phyloP scores from a whole-genome alignment of 2,329 filamentous ascomycete species.

The Thelonectria rubi region DNA sequence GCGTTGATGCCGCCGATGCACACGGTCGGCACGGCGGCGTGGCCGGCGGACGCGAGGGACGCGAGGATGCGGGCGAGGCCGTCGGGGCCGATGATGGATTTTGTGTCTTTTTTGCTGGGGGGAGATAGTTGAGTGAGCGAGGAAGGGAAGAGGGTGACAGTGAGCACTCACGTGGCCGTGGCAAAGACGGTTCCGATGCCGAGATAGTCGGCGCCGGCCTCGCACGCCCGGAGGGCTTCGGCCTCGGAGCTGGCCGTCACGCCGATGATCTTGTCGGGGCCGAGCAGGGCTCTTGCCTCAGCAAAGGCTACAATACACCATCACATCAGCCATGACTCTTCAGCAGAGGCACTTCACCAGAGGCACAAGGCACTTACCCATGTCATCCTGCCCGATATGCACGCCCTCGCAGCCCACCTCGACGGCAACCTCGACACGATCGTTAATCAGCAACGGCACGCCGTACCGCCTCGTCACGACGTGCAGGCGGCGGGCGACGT shows the following conservation, averaged over 20 bases:
- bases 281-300: constrained; percentile 76
- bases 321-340: neutral
- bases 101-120: constrained; percentile 83
- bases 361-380: constrained; percentile 65
- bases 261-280: constrained; percentile 82
- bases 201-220: constrained; percentile 85
- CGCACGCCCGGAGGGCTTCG: constrained; percentile 77
- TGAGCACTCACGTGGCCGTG: constrained; percentile 73
- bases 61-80: constrained; percentile 64
- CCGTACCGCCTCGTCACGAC: constrained; percentile 70
- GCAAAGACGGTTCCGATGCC: constrained; percentile 91
- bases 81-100: constrained; percentile 66
- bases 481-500: constrained; percentile 77
- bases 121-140: neutral
- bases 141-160: neutral
- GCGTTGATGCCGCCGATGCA: constrained; percentile 90
- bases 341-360: neutral
- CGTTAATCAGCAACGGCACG: constrained; percentile 90
- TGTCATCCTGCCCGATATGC: constrained; percentile 94
- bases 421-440: constrained; percentile 87
- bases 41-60: constrained; percentile 60
- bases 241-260: constrained; percentile 80
- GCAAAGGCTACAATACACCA: constrained; percentile 36
- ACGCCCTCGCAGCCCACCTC: constrained; percentile 90
- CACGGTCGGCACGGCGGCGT: constrained; percentile 68